Percentiles rank a stretch among this genome's conserved stretches.
Evolutionary conservation across 225 moss, liverwort and hornwort species (phyloP).

Genomic region (Bryum argenteum): DNA sequence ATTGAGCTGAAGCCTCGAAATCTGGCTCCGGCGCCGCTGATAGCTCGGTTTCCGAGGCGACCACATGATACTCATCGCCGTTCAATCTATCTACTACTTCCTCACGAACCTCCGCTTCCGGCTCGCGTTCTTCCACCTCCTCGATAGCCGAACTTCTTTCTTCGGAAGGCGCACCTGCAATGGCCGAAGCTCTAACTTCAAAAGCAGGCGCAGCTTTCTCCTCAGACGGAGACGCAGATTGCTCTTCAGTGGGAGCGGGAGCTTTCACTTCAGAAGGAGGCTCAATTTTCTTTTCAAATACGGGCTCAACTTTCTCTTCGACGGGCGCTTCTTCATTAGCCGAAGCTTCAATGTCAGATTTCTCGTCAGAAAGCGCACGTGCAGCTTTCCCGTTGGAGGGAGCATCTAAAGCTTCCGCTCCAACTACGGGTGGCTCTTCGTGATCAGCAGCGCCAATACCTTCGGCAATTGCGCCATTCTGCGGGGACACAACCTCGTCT

Average conservation of each 20-base stretch:
- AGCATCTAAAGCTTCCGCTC: neutral
- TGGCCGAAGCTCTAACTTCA: neutral
- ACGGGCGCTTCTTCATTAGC: neutral
- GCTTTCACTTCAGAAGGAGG: neutral
- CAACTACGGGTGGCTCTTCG: neutral
- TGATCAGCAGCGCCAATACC: constrained; percentile 9
- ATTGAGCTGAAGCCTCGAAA: neutral
- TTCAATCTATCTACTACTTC: neutral
- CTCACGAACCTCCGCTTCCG: constrained; percentile 20
- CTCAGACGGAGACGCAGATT: neutral
- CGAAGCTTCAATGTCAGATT: neutral
- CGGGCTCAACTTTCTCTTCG: neutral
- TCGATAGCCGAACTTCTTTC: neutral
- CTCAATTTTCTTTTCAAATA: neutral
- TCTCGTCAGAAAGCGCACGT: neutral
- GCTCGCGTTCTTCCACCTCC: constrained; percentile 1
- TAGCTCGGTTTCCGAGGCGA: constrained; percentile 2
- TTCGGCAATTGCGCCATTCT: constrained; percentile 7
- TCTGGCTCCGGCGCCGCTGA: neutral
- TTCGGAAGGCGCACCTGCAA: neutral
- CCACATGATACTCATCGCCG: constrained; percentile 1
- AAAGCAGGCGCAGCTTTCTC: neutral
- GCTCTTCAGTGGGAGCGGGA: neutral
- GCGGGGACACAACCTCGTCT: constrained; percentile 17
- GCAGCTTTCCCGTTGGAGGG: too few relatives aligned